Evolutionary conservation across 164 flowering plant genomes (phyloP).

Genomic region (Malania oleifera): DNA sequence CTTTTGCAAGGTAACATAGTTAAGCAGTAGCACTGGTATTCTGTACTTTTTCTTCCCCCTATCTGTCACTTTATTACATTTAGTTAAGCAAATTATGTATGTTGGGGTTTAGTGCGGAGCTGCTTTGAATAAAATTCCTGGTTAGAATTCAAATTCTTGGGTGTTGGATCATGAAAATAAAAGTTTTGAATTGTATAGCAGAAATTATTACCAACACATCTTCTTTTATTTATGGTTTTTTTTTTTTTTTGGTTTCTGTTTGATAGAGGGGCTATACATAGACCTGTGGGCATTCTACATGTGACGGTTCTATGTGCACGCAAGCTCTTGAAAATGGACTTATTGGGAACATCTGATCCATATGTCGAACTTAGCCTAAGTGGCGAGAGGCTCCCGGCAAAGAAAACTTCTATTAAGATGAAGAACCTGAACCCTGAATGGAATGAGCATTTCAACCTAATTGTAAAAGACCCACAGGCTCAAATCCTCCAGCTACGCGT

Average conservation of each 20-base stretch:
- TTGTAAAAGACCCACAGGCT: constrained; percentile 56
- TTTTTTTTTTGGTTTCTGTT: neutral
- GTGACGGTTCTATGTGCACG: constrained; percentile 58
- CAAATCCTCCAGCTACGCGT: constrained; percentile 59
- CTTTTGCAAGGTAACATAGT: neutral
- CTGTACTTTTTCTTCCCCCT: neutral
- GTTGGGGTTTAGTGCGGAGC: no score
- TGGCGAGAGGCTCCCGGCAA: constrained; percentile 51
- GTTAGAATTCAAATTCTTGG: no score
- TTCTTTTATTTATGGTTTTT: neutral
- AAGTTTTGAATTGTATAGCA: no score
- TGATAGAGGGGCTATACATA: constrained; percentile 40
- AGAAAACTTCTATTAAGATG: constrained; percentile 57
- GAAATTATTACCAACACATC: neutral
- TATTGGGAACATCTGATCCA: constrained; percentile 70
- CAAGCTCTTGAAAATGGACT: constrained; percentile 59
- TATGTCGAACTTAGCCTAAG: constrained; percentile 60
- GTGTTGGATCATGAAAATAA: no score
- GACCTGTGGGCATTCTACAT: constrained; percentile 71
- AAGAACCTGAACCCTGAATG: constrained; percentile 65
- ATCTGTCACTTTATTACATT: neutral
- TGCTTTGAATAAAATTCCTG: no score
- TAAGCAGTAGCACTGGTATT: neutral
- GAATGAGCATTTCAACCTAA: constrained; percentile 67
- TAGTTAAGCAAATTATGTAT: neutral